Conservation (phyloP, 345 rosid species). For the Eucalyptus coolabah region DNA sequence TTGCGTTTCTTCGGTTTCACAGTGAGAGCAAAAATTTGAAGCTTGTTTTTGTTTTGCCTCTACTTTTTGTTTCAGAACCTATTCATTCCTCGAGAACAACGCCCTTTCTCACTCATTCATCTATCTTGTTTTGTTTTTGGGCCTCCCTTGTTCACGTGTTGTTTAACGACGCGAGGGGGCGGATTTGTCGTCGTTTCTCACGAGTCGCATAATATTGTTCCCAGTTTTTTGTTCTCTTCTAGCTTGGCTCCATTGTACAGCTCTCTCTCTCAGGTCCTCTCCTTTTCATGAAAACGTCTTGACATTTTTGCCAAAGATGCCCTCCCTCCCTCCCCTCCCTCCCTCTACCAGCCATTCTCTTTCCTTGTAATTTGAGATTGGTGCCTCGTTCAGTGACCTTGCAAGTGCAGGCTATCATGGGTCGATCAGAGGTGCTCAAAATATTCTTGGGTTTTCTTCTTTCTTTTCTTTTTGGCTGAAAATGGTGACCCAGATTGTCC, state of each 20-base stretch:
- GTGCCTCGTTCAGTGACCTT: background rate
- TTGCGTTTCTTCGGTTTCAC: background rate
- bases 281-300: background rate
- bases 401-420: background rate
- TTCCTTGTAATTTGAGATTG: background rate
- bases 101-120: slow-evolving; percentile 1
- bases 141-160: slow-evolving; percentile 22
- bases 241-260: background rate
- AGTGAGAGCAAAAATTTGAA: background rate
- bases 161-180: background rate
- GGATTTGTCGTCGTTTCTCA: slow-evolving; percentile 21
- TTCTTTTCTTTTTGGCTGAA: background rate
- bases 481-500: background rate
- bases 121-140: background rate
- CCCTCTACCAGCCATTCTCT: background rate
- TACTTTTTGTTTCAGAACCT: background rate
- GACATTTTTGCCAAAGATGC: background rate
- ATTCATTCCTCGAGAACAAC: slow-evolving; percentile 13
- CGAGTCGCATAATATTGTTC: slow-evolving; percentile 12
- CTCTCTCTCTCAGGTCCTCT: background rate
- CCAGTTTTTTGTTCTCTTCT: background rate
- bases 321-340: background rate
- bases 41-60: background rate
- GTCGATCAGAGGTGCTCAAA: background rate
- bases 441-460: background rate